Conservation (phyloP, 139 green algal species). For the Gonium pectorale region DNA sequence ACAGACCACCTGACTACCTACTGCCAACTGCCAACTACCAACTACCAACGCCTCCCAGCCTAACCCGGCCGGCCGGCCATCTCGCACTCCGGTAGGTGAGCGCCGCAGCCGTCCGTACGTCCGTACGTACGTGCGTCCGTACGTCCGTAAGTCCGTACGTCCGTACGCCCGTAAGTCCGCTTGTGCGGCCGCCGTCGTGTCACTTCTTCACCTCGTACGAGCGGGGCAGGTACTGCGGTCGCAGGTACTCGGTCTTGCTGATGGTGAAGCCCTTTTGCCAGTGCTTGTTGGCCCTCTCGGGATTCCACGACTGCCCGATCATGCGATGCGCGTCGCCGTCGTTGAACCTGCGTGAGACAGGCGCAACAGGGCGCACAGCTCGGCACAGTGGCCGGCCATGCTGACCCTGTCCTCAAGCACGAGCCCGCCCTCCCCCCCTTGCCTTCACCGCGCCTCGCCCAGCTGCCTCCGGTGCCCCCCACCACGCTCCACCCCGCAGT, state of each 20-base stretch:
- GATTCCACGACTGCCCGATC: slow-evolving; percentile 30
- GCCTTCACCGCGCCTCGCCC: not conserved
- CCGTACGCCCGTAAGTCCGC: too few relatives aligned
- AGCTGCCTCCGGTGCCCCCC: too few relatives aligned
- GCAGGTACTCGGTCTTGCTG: slow-evolving; percentile 49
- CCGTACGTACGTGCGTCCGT: not conserved
- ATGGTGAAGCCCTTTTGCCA: slow-evolving; percentile 35
- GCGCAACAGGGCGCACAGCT: not conserved
- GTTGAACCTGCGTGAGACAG: slow-evolving; percentile 10
- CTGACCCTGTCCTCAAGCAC: too few relatives aligned
- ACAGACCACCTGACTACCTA: too few relatives aligned
- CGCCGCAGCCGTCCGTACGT: not conserved
- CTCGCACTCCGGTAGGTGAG: not conserved
- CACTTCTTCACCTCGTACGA: slow-evolving; percentile 26
- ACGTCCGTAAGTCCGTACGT: too few relatives aligned
- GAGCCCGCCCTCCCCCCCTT: not conserved
- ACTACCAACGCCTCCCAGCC: too few relatives aligned
- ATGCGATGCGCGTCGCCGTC: slow-evolving; percentile 25
- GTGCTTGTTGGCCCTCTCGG: slow-evolving; percentile 32
- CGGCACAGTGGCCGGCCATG: not conserved
- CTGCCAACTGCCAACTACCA: too few relatives aligned
- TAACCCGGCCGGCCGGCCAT: not conserved
- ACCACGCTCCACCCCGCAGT: too few relatives aligned
- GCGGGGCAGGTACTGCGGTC: slow-evolving; percentile 46
- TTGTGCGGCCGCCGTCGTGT: not conserved